These are phyloP conservation scores for Plasmodium berghei DNA, from an alignment of 169 alveolate species.

Conservation along the genomic window DNA sequence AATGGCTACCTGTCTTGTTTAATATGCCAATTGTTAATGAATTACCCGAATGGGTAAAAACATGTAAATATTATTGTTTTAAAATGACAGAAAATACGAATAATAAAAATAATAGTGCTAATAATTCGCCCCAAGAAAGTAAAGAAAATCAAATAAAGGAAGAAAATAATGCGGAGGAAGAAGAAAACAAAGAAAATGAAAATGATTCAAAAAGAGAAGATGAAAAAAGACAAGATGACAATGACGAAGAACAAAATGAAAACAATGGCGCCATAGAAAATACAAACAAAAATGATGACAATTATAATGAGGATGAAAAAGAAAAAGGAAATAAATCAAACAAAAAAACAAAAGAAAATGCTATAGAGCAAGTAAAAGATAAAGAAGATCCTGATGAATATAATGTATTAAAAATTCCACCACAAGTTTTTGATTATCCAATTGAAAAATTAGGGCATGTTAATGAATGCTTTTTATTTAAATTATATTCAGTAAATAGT, in stretches of 20 bases:
- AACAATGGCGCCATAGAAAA: background rate
- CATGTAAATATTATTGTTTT: constrained; percentile 67
- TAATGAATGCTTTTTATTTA: constrained; percentile 78
- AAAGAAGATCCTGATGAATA: constrained; percentile 77
- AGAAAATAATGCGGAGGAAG: constrained; percentile 4
- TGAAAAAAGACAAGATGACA: constrained; percentile 43
- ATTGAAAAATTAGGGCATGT: constrained; percentile 79
- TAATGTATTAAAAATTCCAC: constrained; percentile 79
- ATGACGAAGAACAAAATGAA: constrained; percentile 2
- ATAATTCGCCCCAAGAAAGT: background rate
- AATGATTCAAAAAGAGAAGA: constrained; percentile 11
- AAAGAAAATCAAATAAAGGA: background rate
- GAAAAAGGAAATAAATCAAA: background rate
- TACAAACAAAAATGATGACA: constrained; percentile 3
- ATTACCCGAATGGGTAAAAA: constrained; percentile 73
- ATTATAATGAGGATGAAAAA: background rate
- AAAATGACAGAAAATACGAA: constrained; percentile 45
- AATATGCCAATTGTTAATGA: constrained; percentile 66
- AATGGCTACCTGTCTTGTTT: constrained; percentile 71
- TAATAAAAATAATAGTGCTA: constrained; percentile 7
- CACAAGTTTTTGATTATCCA: constrained; percentile 76
- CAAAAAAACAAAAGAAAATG: background rate
- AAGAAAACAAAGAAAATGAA: background rate
- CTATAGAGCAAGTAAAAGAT: constrained; percentile 1
- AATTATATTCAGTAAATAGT: constrained; percentile 70